These are phyloP conservation scores for Earliella scabrosa DNA, from an alignment of 1,284 basidiomycete genomes.

Conservation along the genomic window DNA sequence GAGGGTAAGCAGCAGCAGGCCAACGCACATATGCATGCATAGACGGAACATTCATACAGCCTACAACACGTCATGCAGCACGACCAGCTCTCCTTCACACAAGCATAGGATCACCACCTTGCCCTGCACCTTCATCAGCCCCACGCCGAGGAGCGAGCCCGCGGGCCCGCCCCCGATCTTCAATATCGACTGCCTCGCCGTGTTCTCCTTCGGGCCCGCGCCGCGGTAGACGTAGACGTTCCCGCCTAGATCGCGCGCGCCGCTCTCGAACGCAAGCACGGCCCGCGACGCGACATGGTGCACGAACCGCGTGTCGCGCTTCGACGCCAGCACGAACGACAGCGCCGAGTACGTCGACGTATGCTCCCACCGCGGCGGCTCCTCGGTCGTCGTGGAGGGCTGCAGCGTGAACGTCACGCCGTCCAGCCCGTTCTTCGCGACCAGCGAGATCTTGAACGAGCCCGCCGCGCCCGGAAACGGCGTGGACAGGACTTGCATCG, in stretches of 20 bases:
- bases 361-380: slow-evolving; percentile 68
- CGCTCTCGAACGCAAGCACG: slow-evolving; percentile 84
- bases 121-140: slow-evolving; percentile 44
- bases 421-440: slow-evolving; percentile 84
- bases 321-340: slow-evolving; percentile 93
- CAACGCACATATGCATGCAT: too few species aligned
- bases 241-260: slow-evolving; percentile 63
- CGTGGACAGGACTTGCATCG: slow-evolving; percentile 62
- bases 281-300: slow-evolving; percentile 62
- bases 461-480: slow-evolving; percentile 55
- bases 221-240: slow-evolving; percentile 87
- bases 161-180: slow-evolving; percentile 68
- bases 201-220: slow-evolving; percentile 49
- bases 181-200: slow-evolving; percentile 81
- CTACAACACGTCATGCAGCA: slow-evolving; percentile 56
- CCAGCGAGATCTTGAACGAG: slow-evolving; percentile 46
- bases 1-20: too few species aligned
- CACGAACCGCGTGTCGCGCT: slow-evolving; percentile 86
- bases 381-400: slow-evolving; percentile 22
- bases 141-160: slow-evolving; percentile 83
- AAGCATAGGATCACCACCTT: slow-evolving; percentile 65
- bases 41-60: too few species aligned
- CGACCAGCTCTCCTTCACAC: slow-evolving; percentile 77
- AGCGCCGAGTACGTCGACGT: slow-evolving; percentile 84
- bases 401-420: slow-evolving; percentile 71